Conservation (phyloP, 2,329 filamentous ascomycete genomes). For the Neodidymelliopsis sp. region DNA sequence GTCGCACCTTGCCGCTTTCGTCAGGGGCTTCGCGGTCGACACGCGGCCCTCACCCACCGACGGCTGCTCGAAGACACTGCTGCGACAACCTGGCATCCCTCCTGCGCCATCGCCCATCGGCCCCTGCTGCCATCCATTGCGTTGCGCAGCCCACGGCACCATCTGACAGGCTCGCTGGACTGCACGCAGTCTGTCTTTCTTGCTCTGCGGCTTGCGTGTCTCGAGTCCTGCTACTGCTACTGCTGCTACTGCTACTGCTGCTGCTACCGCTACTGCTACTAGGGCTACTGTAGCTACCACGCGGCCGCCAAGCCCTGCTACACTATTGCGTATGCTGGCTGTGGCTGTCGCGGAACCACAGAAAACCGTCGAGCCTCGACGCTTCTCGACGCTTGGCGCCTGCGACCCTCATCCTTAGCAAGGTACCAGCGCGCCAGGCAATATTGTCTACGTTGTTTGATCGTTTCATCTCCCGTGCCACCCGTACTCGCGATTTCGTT, state of each 20-base stretch:
- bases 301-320: slow-evolving; percentile 17
- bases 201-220: too few species aligned
- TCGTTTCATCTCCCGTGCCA: slow-evolving; percentile 1
- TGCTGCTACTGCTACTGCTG: too few species aligned
- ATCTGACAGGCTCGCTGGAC: too few species aligned
- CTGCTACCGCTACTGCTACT: too few species aligned
- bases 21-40: slow-evolving; percentile 21
- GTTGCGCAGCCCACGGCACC: too few species aligned
- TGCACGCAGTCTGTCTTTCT: too few species aligned
- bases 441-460: background rate
- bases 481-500: slow-evolving; percentile 1
- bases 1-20: slow-evolving; percentile 18
- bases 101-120: too few species aligned
- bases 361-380: slow-evolving; percentile 9
- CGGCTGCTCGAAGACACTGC: slow-evolving; percentile 5
- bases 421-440: background rate
- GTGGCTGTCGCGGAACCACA: slow-evolving; percentile 11
- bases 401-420: background rate
- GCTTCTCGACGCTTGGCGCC: slow-evolving; percentile 6
- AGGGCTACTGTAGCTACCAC: too few species aligned
- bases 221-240: too few species aligned
- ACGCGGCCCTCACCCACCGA: slow-evolving; percentile 16
- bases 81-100: slow-evolving; percentile 10
- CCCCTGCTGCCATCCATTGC: too few species aligned
- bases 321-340: slow-evolving; percentile 16